Percentiles rank a stretch among this genome's conserved stretches.
Evolutionary conservation across 2,329 filamentous ascomycete genomes (phyloP).

Genomic region (Pyrenophora graminea): DNA sequence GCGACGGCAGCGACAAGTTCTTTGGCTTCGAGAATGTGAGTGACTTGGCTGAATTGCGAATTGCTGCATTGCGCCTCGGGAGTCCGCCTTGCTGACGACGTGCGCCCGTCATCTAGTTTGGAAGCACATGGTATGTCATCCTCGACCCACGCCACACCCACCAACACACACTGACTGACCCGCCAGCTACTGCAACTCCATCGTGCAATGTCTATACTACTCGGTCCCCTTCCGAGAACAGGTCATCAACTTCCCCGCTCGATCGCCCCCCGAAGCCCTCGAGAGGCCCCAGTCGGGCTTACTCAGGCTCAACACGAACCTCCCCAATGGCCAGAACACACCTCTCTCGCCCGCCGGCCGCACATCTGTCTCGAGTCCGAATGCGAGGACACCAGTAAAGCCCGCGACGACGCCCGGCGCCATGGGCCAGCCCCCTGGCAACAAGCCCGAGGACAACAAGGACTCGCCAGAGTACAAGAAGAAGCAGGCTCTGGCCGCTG

Average conservation of each 20-base stretch:
- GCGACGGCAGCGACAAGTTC: slow-evolving; percentile 95
- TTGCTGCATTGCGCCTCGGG: slow-evolving; percentile 1
- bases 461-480: slow-evolving; percentile 98
- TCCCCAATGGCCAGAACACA: slow-evolving; percentile 39
- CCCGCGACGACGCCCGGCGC: slow-evolving; percentile 53
- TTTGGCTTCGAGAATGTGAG: slow-evolving; percentile 97
- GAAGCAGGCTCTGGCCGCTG: slow-evolving; percentile 86
- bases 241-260: slow-evolving; percentile 85
- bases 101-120: slow-evolving; percentile 66
- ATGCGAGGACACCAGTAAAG: slow-evolving; percentile 40
- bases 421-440: slow-evolving; percentile 59
- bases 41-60: slow-evolving; percentile 19
- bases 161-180: slow-evolving; percentile 14
- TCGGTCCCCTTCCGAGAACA: slow-evolving; percentile 91
- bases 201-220: slow-evolving; percentile 95
- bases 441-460: slow-evolving; percentile 86
- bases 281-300: slow-evolving; percentile 56
- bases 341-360: slow-evolving; percentile 62
- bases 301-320: slow-evolving; percentile 47
- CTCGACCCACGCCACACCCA: slow-evolving; percentile 5
- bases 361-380: slow-evolving; percentile 41
- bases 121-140: slow-evolving; percentile 83
- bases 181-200: slow-evolving; percentile 93
- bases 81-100: slow-evolving; percentile 27
- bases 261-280: slow-evolving; percentile 70